These are phyloP conservation scores for Paraleonurus japonicus DNA, from an alignment of 257 asterid genomes.

Conservation along the genomic window DNA sequence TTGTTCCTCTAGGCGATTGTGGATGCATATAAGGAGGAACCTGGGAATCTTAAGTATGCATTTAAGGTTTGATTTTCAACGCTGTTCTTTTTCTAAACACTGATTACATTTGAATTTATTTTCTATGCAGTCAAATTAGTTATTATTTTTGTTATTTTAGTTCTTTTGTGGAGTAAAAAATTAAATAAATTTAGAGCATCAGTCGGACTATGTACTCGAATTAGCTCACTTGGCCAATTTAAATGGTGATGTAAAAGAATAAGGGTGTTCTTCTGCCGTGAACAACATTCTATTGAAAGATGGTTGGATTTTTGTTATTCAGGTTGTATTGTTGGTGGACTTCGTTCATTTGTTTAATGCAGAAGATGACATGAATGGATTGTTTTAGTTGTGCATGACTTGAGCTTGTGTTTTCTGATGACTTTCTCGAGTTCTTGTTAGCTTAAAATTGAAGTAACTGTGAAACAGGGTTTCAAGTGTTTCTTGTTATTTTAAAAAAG, in stretches of 20 bases:
- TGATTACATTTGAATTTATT: background rate
- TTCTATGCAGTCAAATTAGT: background rate
- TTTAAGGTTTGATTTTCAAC: slow-evolving; percentile 62
- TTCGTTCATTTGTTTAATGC: background rate
- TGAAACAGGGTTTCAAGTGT: background rate
- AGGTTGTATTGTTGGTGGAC: background rate
- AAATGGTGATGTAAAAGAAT: background rate
- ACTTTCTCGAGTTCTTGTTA: background rate
- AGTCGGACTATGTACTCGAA: background rate
- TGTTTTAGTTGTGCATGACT: background rate
- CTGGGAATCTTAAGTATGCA: slow-evolving; percentile 82
- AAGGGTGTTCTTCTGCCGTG: slow-evolving; percentile 3
- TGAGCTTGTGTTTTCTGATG: background rate
- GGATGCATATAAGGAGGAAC: slow-evolving; percentile 92
- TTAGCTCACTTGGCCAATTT: background rate
- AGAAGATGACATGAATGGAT: background rate
- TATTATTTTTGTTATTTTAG: background rate
- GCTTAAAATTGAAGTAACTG: background rate
- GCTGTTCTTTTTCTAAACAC: background rate
- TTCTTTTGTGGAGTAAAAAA: background rate
- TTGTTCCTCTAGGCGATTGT: slow-evolving; percentile 62
- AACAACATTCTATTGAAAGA: background rate
- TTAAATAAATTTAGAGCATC: background rate
- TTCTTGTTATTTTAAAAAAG: background rate
- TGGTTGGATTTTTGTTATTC: background rate